Base-by-base conservation (phyloP, 2,329 filamentous ascomycete genomes). In the Ophiognomonia clavigignenti-juglandacearum region DNA sequence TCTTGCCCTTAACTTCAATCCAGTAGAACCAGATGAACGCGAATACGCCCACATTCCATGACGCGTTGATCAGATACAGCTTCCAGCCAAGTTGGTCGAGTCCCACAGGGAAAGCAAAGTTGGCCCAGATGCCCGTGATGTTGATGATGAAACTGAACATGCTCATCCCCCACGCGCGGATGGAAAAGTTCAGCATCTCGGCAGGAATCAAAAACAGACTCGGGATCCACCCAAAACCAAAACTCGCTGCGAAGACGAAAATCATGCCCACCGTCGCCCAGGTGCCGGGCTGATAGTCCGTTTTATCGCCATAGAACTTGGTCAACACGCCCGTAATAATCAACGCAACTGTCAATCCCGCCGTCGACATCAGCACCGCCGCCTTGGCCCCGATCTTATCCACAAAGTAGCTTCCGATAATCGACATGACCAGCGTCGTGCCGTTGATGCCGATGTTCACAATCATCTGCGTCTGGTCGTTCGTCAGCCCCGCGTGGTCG, bases 271-370 rank as follows among this genome's bases (percentile, higher is more conserved):
- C 47, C 7, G 41, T 45, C 19, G 32, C 47, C 32, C 51, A 53
- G 7, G 51, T 51, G 1, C 45, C 48, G 6, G 51, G 48, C 16
- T 35, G 23, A 36, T 49, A 44, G 26, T 44, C 27, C 14, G 40
- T 26, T 24, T 41, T 36, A n/a, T 41, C 48, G 34, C n/a, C n/a
- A n/a, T 51, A 53, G 4, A 39, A 22, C 19, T 69, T 70, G 1
- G 66, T 63, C 13, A 73, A 54, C 6, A 54, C 64, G 5, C 69
- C 68, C 19, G 72, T 62, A 37, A 71, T 59, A 56, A 72, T 69
- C 8, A 72, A 57, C 37, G 61, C 67, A 18, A 64, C 19, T 9
- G 56, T 48, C 31, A 51, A 32, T 13, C 38, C 35, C 6, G 32
- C 47, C 18, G 29, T 43, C 4, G 42, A 36, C 13, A 47, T 23